Base-by-base conservation (phyloP, 208 protist species). In the Trypanosoma brucei region DNA sequence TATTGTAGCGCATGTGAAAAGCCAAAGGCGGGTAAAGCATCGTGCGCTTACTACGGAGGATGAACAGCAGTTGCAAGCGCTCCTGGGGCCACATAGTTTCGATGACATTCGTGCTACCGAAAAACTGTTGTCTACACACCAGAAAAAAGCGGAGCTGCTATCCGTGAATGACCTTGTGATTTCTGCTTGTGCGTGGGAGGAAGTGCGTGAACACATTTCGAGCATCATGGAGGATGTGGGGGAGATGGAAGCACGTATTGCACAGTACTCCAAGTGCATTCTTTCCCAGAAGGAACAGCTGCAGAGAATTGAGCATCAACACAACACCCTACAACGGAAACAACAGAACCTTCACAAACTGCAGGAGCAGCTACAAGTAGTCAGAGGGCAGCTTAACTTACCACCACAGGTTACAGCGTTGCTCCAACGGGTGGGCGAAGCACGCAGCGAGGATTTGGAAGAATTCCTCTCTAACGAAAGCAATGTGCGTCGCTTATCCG, bases 291-390 rank as follows among this genome's bases (percentile, higher is more conserved):
- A 87, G 53, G 76, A 64, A 42, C 78, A 86, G 34, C 79, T 95
- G 36, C 76, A 93, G 66, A 74, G 83, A 48, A 88, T 95, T 44
- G 89, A 95, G 63, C 84, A 92, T 66, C 75, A 80, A 54, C 91
- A 84, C 81, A 95, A 88, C 76, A 88, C 74, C 9, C 74, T 93
- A 46, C 89, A 84, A 59, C 83, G 77, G 14, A 81, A 83, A 49
- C 84, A 93, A 69, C 59, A 73, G n/a, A 95, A 95, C 65, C 65
- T 95, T 31, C 71, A 81, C 53, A 40, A 61, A 30, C 68, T 95
- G 30, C 79, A 88, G 53, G 78, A 83, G 2, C 78, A 83, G 55
- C 74, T 95, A 70, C 61, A 72, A 30, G 72, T 77, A 22, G 70
- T 95, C 62, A 68, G 76, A 14, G 75, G 83, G 37, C 84, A 91